Percentiles rank a stretch among this genome's conserved stretches.
These are phyloP conservation scores for Fragosphaeria purpurea DNA, from an alignment of 2,329 filamentous ascomycete genomes.

Conservation along the genomic window DNA sequence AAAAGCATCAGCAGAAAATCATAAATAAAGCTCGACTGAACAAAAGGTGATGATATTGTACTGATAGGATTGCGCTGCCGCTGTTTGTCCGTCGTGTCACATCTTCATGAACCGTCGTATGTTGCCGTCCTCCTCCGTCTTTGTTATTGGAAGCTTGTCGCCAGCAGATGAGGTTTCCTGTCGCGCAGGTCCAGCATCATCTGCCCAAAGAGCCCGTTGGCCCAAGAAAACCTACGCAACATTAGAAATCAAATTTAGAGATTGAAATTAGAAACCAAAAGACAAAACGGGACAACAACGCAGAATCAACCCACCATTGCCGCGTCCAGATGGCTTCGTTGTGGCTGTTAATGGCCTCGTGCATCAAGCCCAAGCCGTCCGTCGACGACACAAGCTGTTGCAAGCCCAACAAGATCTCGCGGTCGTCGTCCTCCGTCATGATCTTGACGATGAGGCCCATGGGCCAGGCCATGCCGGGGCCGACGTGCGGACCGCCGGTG, in stretches of 20 bases:
- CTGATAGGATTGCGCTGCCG: no score
- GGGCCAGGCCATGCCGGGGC: constrained; percentile 57
- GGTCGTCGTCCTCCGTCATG: constrained; percentile 54
- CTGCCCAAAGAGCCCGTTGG: constrained; percentile 79
- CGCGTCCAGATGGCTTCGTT: constrained; percentile 48
- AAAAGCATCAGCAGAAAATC: no score
- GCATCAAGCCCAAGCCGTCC: constrained; percentile 52
- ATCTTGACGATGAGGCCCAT: constrained; percentile 60
- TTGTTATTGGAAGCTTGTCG: constrained; percentile 35
- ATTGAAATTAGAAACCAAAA: not conserved
- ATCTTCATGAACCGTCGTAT: no score
- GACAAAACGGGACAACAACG: no score
- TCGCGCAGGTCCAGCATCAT: constrained; percentile 66
- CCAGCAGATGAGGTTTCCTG: constrained; percentile 58
- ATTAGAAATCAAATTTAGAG: constrained; percentile 20
- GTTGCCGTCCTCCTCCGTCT: no score
- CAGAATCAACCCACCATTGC: constrained; percentile 18
- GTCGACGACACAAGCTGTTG: constrained; percentile 46
- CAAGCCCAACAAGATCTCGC: constrained; percentile 46
- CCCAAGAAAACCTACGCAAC: constrained; percentile 68
- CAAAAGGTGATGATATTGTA: no score
- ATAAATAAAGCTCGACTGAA: no score
- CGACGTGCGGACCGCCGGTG: constrained; percentile 19
- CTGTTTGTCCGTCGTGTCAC: no score
- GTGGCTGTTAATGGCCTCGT: constrained; percentile 59